Evolutionary conservation across 2,329 filamentous ascomycete genomes (phyloP).

Genomic region (Purpureocillium lavendulum): DNA sequence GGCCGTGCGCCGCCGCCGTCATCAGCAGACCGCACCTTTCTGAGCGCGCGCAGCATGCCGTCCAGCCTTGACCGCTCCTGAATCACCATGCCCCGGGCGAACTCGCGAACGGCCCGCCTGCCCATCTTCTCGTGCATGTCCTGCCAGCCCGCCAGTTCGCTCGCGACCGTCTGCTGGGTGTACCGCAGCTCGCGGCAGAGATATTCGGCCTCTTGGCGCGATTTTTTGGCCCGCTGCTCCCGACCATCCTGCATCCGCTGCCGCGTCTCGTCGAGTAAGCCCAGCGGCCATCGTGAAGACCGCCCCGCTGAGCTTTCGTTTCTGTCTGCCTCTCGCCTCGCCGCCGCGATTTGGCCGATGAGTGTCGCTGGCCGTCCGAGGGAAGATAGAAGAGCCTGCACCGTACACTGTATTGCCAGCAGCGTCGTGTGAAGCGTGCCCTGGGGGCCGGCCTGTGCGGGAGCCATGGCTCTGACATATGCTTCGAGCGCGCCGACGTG

Average conservation of each 20-base stretch:
- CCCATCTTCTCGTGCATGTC: conserved; percentile 77
- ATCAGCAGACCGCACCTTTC: conserved; percentile 35
- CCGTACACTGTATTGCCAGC: conserved; percentile 73
- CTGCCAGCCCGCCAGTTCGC: conserved; percentile 89
- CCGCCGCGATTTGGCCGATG: conserved; percentile 65
- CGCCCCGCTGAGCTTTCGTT: conserved; percentile 67
- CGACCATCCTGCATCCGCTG: conserved; percentile 76
- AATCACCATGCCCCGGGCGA: conserved; percentile 72
- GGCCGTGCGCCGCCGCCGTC: too few species aligned
- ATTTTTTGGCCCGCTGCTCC: conserved; percentile 67
- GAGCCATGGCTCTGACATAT: conserved; percentile 59
- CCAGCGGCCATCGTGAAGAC: conserved; percentile 70
- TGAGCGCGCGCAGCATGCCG: conserved; percentile 70
- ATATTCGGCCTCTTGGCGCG: conserved; percentile 60
- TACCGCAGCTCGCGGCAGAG: conserved; percentile 79
- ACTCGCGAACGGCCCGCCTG: conserved; percentile 62
- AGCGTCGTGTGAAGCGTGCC: conserved; percentile 67
- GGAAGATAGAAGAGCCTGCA: conserved; percentile 70
- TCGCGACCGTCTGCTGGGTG: conserved; percentile 87
- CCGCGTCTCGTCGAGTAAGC: conserved; percentile 79
- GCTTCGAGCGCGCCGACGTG: conserved; percentile 65
- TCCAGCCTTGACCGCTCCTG: conserved; percentile 72
- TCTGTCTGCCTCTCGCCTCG: conserved; percentile 70
- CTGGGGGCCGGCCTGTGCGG: conserved; percentile 65
- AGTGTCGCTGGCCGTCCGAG: conserved; percentile 72